Percentiles rank a stretch among this genome's conserved stretches.
phyloP scores from a whole-genome alignment of 31 red algal species.

The Asparagopsis taxiformis region DNA sequence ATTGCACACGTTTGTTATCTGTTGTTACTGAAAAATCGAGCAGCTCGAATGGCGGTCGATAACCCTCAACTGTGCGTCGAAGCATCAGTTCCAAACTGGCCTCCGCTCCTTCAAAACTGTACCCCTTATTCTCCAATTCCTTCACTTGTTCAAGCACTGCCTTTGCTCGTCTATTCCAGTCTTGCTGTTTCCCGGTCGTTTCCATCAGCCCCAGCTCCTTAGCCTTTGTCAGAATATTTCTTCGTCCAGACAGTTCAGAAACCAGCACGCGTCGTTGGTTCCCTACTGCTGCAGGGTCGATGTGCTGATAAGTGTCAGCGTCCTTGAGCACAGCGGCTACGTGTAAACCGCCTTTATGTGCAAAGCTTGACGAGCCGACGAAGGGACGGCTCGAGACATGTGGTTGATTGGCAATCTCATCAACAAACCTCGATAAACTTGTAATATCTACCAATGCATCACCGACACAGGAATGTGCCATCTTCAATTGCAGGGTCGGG shows the following conservation, averaged over 20 bases:
- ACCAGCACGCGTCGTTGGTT: slow-evolving; percentile 90
- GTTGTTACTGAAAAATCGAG: slow-evolving; percentile 90
- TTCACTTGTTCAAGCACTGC: slow-evolving; percentile 83
- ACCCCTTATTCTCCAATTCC: slow-evolving; percentile 90
- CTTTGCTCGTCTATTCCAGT: slow-evolving; percentile 49
- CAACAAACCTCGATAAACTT: slow-evolving; percentile 79
- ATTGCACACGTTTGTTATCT: slow-evolving; percentile 33
- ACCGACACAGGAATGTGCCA: slow-evolving; percentile 61
- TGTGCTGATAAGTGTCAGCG: slow-evolving; percentile 86
- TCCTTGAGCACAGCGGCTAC: slow-evolving; percentile 94
- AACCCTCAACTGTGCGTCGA: slow-evolving; percentile 58
- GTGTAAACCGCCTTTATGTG: slow-evolving; percentile 99
- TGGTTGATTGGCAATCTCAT: slow-evolving; percentile 88
- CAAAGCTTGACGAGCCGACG: slow-evolving; percentile 91
- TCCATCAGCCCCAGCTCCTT: slow-evolving; percentile 80
- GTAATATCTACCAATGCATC: slow-evolving; percentile 66
- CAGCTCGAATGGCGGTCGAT: slow-evolving; percentile 90
- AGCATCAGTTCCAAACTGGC: slow-evolving; percentile 92
- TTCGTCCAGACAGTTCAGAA: slow-evolving; percentile 88
- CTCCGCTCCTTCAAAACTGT: slow-evolving; percentile 97
- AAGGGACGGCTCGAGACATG: slow-evolving; percentile 72
- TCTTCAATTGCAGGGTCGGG: slow-evolving; percentile 86
- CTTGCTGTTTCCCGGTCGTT: neutral
- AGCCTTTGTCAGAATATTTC: slow-evolving; percentile 89
- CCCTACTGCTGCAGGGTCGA: slow-evolving; percentile 88